Evolutionary conservation across 129 eudicot species (phyloP).

Genomic region (Erigeron canadensis): DNA sequence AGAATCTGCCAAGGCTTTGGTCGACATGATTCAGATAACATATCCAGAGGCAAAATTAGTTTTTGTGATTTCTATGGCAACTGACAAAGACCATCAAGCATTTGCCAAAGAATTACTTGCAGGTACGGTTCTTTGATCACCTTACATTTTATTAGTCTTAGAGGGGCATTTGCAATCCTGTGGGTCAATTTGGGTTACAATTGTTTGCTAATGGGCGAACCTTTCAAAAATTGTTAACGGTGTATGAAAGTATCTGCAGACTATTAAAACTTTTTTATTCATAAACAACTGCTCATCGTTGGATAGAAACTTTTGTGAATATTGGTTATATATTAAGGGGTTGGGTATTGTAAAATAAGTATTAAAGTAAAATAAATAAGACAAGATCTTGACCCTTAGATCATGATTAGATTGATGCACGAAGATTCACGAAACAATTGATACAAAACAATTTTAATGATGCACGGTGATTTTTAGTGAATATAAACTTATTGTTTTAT

Average conservation of each 20-base stretch:
- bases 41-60: constrained; percentile 53
- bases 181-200: constrained; percentile 10
- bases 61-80: constrained; percentile 95
- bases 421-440: too few species aligned
- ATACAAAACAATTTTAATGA: too few species aligned
- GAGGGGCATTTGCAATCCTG: background rate
- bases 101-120: constrained; percentile 73
- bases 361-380: too few species aligned
- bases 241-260: background rate
- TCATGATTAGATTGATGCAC: too few species aligned
- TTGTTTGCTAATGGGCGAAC: background rate
- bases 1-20: constrained; percentile 95
- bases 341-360: too few species aligned
- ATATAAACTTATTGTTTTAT: too few species aligned
- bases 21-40: constrained; percentile 52
- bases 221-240: background rate
- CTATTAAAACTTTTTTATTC: background rate
- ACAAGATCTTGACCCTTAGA: too few species aligned
- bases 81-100: constrained; percentile 86
- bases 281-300: background rate
- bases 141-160: background rate
- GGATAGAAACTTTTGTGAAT: too few species aligned
- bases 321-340: too few species aligned
- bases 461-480: too few species aligned
- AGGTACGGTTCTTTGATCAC: constrained; percentile 39